Evolutionary conservation across 179 eudicot species (phyloP), one percentile per base, ranked within the genome.

Genomic region (Gypsophila paniculata): DNA sequence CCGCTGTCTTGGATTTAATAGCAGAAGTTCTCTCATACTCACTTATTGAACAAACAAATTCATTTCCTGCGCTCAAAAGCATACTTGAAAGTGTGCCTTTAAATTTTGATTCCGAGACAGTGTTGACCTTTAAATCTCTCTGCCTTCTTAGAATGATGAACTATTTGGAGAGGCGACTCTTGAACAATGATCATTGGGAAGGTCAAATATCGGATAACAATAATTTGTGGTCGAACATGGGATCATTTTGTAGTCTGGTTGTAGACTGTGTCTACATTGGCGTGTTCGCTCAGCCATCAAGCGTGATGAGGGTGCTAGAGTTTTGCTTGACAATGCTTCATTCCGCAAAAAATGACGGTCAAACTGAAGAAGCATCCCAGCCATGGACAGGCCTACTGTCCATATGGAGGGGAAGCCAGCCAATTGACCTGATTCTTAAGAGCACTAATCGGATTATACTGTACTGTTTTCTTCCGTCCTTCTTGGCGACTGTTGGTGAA

Each of bases 241-340:
- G 90, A 78, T 87, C 96, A 44, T 76, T 92, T 46, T 92, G 96
- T 72, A 86, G 86, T 82, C 70, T 92, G 82, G 80, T 90, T 46
- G 96, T 89, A 26, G 98, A 92, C 73, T 90, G 95, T 57, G 92
- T 81, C 14, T 90, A 90, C 69, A 87, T 92, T 88, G 92, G 98
- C 74, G 95, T 88, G 59, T 92, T 90, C 75, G 89, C 95, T 51
- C 89, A 82, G 82, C 87, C 95, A 44, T 85, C 79, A 58, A 79
- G 74, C 78, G 93, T 86, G 65, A 69, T 89, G 71, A 81, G 87
- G 78, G 88, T 89, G 68, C 83, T 93, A 61, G 98, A 91, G 69
- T 93, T 93, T 78, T 84, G 90, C 72, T 78, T 93, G 55, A 87
- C 91, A 32, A 86, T 93, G 92, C 80, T 93, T 53, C 96, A 93